Evolutionary conservation across 805 yeast genomes (phyloP).

Genomic region (Zygotorulaspora chibaensis): DNA sequence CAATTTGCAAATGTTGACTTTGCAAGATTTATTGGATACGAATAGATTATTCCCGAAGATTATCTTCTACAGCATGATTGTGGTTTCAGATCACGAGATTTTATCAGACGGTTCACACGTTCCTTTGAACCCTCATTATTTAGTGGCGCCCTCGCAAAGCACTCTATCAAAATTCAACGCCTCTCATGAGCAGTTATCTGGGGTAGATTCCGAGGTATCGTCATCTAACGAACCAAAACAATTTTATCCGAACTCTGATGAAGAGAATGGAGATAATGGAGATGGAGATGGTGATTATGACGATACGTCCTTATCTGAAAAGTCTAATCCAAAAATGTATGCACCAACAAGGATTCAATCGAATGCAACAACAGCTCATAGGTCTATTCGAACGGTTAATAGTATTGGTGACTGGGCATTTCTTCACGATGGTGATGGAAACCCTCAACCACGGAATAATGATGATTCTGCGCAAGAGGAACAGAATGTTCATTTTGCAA

Average conservation of each 20-base stretch:
- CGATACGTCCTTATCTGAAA: constrained; percentile 13
- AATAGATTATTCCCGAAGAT: constrained; percentile 31
- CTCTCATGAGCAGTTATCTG: neutral
- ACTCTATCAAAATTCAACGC: neutral
- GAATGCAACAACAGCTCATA: constrained; percentile 28
- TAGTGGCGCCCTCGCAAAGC: constrained; percentile 1
- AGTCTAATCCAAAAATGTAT: constrained; percentile 20
- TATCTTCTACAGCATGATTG: constrained; percentile 33
- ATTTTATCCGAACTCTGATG: constrained; percentile 6
- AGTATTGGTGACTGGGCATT: constrained; percentile 33
- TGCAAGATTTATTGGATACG: constrained; percentile 34
- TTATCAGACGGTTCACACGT: neutral
- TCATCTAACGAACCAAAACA: constrained; percentile 15
- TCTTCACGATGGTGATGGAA: constrained; percentile 2
- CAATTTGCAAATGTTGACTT: constrained; percentile 34
- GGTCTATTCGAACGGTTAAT: constrained; percentile 29
- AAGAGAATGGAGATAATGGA: constrained; percentile 27
- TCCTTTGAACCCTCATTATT: neutral
- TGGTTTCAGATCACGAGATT: constrained; percentile 10
- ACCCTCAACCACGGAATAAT: neutral
- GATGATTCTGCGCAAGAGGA: neutral
- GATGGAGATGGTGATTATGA: constrained; percentile 29
- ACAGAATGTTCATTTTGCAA: constrained; percentile 2
- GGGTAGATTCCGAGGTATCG: constrained; percentile 3
- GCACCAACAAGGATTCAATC: constrained; percentile 24